phyloP scores from a whole-genome alignment of 192 early-diverging fungal genomes.

The Coemansia sp. region DNA sequence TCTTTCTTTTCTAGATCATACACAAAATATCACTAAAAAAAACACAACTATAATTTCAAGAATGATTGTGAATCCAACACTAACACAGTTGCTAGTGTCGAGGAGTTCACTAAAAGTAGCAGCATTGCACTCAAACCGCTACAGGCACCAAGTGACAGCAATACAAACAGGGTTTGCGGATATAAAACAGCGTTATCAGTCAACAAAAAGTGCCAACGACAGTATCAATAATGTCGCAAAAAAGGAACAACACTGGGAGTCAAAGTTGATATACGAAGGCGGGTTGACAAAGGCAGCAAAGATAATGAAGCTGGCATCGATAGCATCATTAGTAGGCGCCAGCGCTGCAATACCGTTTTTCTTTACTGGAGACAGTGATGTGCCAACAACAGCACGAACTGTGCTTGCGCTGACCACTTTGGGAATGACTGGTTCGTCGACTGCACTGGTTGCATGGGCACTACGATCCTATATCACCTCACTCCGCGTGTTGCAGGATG shows the following conservation, averaged over 20 bases:
- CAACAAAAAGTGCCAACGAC: background rate
- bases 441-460: constrained; percentile 36
- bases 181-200: constrained; percentile 2
- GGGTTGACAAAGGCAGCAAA: constrained; percentile 36
- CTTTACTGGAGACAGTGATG: constrained; percentile 44
- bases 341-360: constrained; percentile 45
- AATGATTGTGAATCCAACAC: background rate
- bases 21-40: background rate
- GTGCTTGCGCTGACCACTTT: constrained; percentile 41
- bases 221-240: background rate
- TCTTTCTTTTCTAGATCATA: background rate
- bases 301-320: constrained; percentile 50
- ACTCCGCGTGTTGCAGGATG: constrained; percentile 8
- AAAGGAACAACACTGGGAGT: background rate
- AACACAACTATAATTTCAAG: background rate
- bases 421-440: constrained; percentile 49
- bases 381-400: constrained; percentile 35
- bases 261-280: constrained; percentile 27
- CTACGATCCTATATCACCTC: constrained; percentile 36
- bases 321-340: constrained; percentile 43
- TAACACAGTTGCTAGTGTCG: background rate
- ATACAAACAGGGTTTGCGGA: background rate
- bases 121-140: background rate
- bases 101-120: background rate
- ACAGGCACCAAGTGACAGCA: background rate